Base-by-base conservation (phyloP, 1,139 yeast species). In the Magnusiomyces sp. region DNA sequence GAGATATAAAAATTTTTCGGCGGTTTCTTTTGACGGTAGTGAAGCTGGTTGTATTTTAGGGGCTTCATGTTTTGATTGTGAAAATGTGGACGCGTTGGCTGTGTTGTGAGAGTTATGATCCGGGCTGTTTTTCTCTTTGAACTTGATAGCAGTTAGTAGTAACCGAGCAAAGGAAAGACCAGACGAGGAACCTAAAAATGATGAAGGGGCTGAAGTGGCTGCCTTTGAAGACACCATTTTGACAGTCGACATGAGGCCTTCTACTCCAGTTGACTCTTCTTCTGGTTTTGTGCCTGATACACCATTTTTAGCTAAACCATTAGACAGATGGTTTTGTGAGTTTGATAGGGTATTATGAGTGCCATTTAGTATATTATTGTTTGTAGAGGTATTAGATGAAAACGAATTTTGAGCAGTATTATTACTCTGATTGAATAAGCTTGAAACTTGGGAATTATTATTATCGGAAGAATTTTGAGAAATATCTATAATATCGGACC, bases 151-250 rank as follows among this genome's bases (percentile, higher is more conserved):
- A 0, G 95, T 81, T 50, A 83, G 73, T 71, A 88, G 78, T 53
- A 87, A 70, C 54, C 80, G 77, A 3, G 94, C 88, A 68, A 89
- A 87, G 6, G 85, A 80, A 34, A 80, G 76, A 9, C 83, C 83
- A 1, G 83, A 72, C 7, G 81, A 71, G 40, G 76, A 78, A 17
- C 80, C 80, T 29, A 77, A 60, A 55, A 71, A 73, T 2, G 77
- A 69, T 17, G 68, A 63, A 49, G 68, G 73, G 45, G 51, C 55
- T 13, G 60, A 46, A 23, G 59, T 50, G 4, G 62, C 56, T 7
- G 62, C 60, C 16, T 58, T 57, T 40, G 60, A 63, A n/a, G 62
- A 54, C 7, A 62, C 66, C 54, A 58, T 54, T 32, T 62, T 60
- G 27, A 62, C 64, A 2, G 58, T 47, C 11, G 61, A 51, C 54